Evolutionary conservation across 23 red algal genomes (phyloP).

Genomic region (Gracilaria domingensis): DNA sequence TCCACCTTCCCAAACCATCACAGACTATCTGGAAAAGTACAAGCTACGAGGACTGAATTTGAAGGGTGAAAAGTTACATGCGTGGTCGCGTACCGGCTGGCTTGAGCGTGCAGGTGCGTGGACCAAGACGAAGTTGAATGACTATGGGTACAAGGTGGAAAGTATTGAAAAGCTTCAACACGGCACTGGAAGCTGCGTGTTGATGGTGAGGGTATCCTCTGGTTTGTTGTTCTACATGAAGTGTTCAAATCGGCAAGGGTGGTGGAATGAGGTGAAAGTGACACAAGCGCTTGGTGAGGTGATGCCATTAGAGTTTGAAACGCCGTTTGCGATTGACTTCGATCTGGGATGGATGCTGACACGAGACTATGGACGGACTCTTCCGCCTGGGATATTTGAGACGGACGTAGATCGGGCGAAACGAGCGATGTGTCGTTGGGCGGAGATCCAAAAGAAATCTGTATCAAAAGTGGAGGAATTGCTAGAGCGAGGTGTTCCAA

Average conservation of each 20-base stretch:
- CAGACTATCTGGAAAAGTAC: too few relatives aligned
- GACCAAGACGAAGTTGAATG: background rate
- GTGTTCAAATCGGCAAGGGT: background rate
- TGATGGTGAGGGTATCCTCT: background rate
- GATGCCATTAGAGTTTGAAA: constrained; percentile 4
- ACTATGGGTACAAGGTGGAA: background rate
- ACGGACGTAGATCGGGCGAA: constrained; percentile 1
- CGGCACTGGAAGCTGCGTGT: background rate
- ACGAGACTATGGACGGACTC: constrained; percentile 5
- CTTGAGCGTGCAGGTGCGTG: background rate
- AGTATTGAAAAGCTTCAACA: constrained; percentile 9
- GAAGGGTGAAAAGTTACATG: too few relatives aligned
- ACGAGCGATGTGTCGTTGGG: background rate
- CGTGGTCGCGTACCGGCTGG: background rate
- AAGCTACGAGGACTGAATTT: too few relatives aligned
- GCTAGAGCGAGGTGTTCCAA: background rate
- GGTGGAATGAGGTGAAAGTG: constrained; percentile 17
- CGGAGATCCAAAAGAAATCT: constrained; percentile 12
- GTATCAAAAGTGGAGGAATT: background rate
- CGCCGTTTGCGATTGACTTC: background rate
- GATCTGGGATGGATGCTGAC: constrained; percentile 15
- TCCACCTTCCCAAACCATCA: too few relatives aligned
- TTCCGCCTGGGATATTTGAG: background rate
- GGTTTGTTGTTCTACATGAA: constrained; percentile 13
- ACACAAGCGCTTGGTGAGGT: constrained; percentile 1